Percentiles rank a stretch among this genome's conserved stretches.
Evolutionary conservation across 169 alveolate species (phyloP).

Genomic region (Eimeria tenella): DNA sequence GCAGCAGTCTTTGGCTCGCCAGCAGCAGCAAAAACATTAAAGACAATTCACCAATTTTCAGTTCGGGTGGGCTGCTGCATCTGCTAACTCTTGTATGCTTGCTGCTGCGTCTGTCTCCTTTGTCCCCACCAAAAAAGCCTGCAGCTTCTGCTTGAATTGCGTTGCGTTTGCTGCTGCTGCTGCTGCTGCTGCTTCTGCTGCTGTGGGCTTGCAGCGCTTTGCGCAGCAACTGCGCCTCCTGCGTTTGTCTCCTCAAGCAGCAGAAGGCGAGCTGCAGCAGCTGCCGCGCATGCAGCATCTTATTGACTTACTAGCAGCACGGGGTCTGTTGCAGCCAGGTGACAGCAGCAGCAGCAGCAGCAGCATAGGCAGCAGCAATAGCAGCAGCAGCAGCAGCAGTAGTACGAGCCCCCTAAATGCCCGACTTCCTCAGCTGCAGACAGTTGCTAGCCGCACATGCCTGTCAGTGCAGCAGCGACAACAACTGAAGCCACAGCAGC

Average conservation of each 20-base stretch:
- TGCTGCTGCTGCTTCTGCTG: slow-evolving; percentile 17
- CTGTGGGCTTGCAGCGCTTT: slow-evolving; percentile 7
- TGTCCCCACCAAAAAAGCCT: not conserved
- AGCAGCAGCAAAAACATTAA: too few species aligned
- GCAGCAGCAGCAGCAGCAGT: slow-evolving; percentile 29
- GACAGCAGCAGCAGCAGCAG: not conserved
- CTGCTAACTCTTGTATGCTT: too few species aligned
- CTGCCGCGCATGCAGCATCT: slow-evolving; percentile 24
- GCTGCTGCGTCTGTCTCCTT: too few species aligned
- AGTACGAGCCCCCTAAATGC: not conserved
- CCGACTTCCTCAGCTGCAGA: too few species aligned
- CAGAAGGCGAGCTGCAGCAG: slow-evolving; percentile 50
- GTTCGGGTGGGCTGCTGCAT: too few species aligned
- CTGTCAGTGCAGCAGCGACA: slow-evolving; percentile 2
- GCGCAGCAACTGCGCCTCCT: slow-evolving; percentile 31
- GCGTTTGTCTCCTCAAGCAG: not conserved
- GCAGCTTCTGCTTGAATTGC: not conserved
- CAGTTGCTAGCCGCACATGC: too few species aligned
- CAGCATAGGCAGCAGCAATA: not conserved
- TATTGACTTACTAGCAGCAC: not conserved
- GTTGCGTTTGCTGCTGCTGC: not conserved
- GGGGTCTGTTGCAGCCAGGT: not conserved
- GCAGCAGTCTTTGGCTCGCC: too few species aligned
- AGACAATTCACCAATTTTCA: too few species aligned
- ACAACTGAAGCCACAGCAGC: not conserved